Conservation (phyloP, 495 filamentous ascomycete genomes). For the Chaetomium cochliodes region DNA sequence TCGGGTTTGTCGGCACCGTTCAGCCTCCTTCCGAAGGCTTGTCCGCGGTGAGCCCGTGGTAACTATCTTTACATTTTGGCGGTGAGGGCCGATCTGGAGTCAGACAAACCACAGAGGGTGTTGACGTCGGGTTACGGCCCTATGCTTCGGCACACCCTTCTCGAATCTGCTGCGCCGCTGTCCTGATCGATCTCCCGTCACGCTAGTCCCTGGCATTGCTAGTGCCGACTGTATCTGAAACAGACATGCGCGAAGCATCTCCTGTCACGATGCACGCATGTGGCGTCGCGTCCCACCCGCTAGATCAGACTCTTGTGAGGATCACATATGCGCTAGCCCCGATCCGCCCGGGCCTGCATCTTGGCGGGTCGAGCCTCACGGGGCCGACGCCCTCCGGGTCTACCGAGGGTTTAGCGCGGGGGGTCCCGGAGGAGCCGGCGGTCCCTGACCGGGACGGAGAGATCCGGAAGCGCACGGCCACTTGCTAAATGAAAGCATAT, state of each 20-base stretch:
- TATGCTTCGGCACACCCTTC: constrained; percentile 14
- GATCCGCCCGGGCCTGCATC: constrained; percentile 22
- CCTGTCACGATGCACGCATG: constrained; percentile 14
- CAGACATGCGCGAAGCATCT: constrained; percentile 12
- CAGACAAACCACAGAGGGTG: neutral
- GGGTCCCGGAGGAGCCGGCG: constrained; percentile 7
- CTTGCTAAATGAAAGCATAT: neutral
- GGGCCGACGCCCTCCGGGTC: constrained; percentile 12
- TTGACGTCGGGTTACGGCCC: constrained; percentile 10
- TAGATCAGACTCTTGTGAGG: neutral
- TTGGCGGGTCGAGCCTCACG: constrained; percentile 14
- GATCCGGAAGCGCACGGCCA: neutral
- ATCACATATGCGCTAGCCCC: constrained; percentile 22
- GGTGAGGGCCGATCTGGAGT: neutral
- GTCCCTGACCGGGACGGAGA: constrained; percentile 11
- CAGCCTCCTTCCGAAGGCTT: constrained; percentile 10
- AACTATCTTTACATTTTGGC: neutral
- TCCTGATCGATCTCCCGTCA: constrained; percentile 4
- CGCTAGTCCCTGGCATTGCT: constrained; percentile 10
- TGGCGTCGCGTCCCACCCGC: constrained; percentile 13
- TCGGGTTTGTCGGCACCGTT: neutral
- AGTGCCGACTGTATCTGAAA: constrained; percentile 13
- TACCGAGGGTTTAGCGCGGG: constrained; percentile 8
- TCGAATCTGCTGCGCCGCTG: constrained; percentile 9
- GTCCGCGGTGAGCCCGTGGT: neutral